Evolutionary conservation across 306 rosid species (phyloP).

Genomic region (Corylus avellana): DNA sequence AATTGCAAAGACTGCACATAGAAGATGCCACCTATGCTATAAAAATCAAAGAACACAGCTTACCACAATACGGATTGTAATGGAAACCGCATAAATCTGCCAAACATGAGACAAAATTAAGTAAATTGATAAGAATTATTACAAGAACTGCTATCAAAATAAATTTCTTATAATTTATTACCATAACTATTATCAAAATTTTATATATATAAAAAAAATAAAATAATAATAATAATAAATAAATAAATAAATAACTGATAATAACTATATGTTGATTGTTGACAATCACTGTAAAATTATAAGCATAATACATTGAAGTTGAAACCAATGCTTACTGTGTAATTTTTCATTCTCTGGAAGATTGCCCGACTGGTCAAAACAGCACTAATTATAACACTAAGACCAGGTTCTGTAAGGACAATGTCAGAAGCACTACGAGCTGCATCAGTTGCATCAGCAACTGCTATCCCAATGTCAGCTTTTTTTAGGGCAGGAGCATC

Average conservation of each 20-base stretch:
- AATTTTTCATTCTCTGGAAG: slow-evolving; percentile 98
- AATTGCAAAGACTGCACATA: neutral
- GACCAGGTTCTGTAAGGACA: slow-evolving; percentile 96
- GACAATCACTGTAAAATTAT: neutral
- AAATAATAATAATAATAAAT: neutral
- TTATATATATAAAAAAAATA: neutral
- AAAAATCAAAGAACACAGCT: slow-evolving; percentile 32
- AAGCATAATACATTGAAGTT: neutral
- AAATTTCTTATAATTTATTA: slow-evolving; percentile 3
- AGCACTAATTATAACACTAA: slow-evolving; percentile 95
- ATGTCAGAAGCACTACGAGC: slow-evolving; percentile 99
- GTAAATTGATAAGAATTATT: slow-evolving; percentile 3
- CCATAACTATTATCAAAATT: neutral
- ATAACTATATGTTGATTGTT: neutral
- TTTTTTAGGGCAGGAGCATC: slow-evolving; percentile 99
- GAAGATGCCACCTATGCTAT: neutral
- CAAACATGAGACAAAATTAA: slow-evolving; percentile 23
- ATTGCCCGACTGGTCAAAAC: slow-evolving; percentile 97
- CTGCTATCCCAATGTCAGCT: slow-evolving; percentile 99
- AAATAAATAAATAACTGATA: neutral
- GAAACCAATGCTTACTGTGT: slow-evolving; percentile 64
- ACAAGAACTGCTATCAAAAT: neutral
- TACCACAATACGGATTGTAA: slow-evolving; percentile 98
- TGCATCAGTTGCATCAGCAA: slow-evolving; percentile 99
- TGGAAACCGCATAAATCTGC: slow-evolving; percentile 98